Evolutionary conservation across 768 basidiomycete species (phyloP), one percentile per base, ranked within the genome.

Genomic region (Tricholoma flavovirens): DNA sequence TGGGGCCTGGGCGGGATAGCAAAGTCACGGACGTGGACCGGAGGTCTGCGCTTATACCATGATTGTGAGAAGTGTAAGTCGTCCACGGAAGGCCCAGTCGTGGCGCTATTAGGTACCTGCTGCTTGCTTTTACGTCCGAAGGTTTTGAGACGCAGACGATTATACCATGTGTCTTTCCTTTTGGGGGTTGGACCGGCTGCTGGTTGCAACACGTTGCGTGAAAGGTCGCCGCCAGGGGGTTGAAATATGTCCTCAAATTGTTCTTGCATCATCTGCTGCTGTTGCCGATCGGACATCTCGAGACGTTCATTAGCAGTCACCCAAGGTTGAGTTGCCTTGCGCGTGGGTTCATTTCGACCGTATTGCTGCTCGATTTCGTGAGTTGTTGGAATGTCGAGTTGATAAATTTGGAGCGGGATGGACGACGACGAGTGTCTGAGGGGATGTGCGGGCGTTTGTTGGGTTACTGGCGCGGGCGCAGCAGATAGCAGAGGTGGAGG

Each of bases 141-240:
- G 4, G 55, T 49, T 24, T 72, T 69, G 19, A 70, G 66, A 51
- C 73, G 74, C 19, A 75, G 64, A 8, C 70, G 69, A 17, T 74
- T 69, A 51, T 74, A 75, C 76, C 75, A 77, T 11, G 74, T 72
- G 35, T 68, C 68, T 49, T 75, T 70, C 33, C 69, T 66, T 57
- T 72, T 70, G n/a, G 15, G 3, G 49, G 70, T 71, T 4, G 64
- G 58, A 35, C 68, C 40, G 0, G 66, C 60, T 9, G 64, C 55
- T 32, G 65, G 67, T 14, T 66, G 61, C 33, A 61, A 55, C 30
- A 56, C 55, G 14, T 50, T 51, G 49, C 53, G 30, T 55, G 42
- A 55, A 33, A 49, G 26, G 55, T 60, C 56, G n/a, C 17, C 46
- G 21, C 35, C 55, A 14, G 10, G 43, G 6, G 49, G 33, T 45